These are phyloP conservation scores for Litsea cubeba DNA, from an alignment of 164 flowering plant genomes.

Conservation along the genomic window DNA sequence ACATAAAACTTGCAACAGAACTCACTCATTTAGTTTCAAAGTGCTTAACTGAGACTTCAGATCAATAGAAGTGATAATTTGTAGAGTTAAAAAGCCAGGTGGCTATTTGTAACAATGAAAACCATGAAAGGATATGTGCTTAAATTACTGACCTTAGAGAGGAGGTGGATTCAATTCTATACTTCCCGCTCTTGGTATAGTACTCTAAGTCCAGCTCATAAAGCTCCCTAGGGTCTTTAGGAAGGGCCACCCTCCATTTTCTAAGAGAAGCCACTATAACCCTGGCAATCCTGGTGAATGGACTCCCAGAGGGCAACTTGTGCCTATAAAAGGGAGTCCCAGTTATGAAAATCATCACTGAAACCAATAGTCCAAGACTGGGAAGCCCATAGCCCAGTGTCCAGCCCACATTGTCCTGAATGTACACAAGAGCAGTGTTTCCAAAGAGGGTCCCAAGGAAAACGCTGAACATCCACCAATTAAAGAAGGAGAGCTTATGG, in stretches of 20 bases:
- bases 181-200: conserved; percentile 15
- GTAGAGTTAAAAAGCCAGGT: too few species aligned
- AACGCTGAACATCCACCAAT: conserved; percentile 36
- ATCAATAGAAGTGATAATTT: too few species aligned
- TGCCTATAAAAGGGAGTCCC: conserved; percentile 34
- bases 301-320: conserved; percentile 26
- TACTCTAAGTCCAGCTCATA: conserved; percentile 24
- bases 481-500: conserved; percentile 31
- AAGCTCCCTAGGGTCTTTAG: conserved; percentile 25
- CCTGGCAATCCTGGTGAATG: conserved; percentile 24
- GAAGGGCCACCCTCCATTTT: conserved; percentile 20
- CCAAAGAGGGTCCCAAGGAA: conserved; percentile 29
- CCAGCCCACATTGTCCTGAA: conserved; percentile 34
- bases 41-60: too few species aligned
- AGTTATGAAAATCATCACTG: conserved; percentile 18
- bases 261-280: conserved; percentile 22
- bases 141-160: conserved; percentile 17
- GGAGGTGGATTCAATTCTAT: conserved; percentile 19
- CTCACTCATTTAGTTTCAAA: too few species aligned
- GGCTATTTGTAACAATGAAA: too few species aligned
- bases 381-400: conserved; percentile 29
- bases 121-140: too few species aligned
- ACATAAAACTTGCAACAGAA: too few species aligned
- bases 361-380: conserved; percentile 20
- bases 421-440: conserved; percentile 26